Evolutionary conservation across 495 filamentous ascomycete genomes (phyloP).

Genomic region (Penicillium chermesinum): DNA sequence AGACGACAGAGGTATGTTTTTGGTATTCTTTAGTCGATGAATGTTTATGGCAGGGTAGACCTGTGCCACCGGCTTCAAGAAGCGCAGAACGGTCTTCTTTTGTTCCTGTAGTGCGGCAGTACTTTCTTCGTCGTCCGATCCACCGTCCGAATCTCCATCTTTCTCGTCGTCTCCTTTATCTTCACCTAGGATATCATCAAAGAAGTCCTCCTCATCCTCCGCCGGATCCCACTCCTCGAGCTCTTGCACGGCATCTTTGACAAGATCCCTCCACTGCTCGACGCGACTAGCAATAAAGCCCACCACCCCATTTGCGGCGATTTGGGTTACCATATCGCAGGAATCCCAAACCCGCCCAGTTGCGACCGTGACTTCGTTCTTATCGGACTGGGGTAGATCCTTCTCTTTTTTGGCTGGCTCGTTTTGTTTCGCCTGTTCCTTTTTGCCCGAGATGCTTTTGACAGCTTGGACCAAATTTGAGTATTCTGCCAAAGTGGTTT

Average conservation of each 20-base stretch:
- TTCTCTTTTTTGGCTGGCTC: conserved; percentile 18
- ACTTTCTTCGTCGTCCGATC: conserved; percentile 21
- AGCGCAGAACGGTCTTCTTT: conserved; percentile 35
- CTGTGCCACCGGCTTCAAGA: conserved; percentile 40
- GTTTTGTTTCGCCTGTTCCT: conserved; percentile 19
- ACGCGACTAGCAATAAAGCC: conserved; percentile 57
- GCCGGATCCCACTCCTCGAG: conserved; percentile 81
- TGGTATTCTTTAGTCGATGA: conserved; percentile 31
- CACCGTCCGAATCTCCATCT: conserved; percentile 27
- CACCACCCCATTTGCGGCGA: conserved; percentile 59
- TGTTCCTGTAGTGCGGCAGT: conserved; percentile 29
- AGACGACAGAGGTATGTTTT: conserved; percentile 12
- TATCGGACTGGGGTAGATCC: conserved; percentile 29
- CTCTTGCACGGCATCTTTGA: conserved; percentile 78
- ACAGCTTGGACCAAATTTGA: conserved; percentile 33
- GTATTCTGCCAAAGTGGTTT: conserved; percentile 37
- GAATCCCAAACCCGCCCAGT: conserved; percentile 54
- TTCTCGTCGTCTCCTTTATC: conserved; percentile 43
- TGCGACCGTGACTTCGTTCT: conserved; percentile 36
- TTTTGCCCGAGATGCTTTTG: conserved; percentile 22
- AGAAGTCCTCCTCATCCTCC: conserved; percentile 50
- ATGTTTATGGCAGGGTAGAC: conserved; percentile 37
- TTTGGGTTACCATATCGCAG: conserved; percentile 63
- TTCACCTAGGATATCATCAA: conserved; percentile 37
- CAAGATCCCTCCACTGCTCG: conserved; percentile 61